Evolutionary conservation across 2,329 filamentous ascomycete species (phyloP), one percentile per base, ranked within the genome.

Genomic region (Aspergillus luchuensis): DNA sequence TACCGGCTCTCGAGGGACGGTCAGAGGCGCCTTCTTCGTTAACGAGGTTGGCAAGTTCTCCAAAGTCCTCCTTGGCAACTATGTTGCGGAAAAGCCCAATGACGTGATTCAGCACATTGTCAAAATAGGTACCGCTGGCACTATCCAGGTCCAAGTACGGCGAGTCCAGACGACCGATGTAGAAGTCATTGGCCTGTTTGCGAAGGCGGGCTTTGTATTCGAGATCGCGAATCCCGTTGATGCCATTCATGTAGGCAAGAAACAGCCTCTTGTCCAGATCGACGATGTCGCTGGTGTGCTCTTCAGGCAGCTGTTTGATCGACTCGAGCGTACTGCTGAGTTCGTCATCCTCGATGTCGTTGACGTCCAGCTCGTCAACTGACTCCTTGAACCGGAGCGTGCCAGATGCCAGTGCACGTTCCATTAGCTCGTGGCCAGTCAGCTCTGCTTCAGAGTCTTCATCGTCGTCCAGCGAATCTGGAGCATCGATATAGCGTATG

Each of bases 341-440:
- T 21, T 56, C 63, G 33, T 60, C 57, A n/a, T 51, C 50, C 19
- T 61, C 58, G 19, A 54, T 58, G 10, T 66, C 57, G 5, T 67
- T 63, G 10, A 62, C 36, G 25, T 66, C 60, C 15, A 58, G 52
- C 8, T 59, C 68, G 48, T 66, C 67, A 39, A 59, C 55, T 50
- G 68, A 62, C 4, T 69, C 64, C 17, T 66, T 61, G n/a, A 58
- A 54, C 17, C 63, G 63, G 30, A 69, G 56, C 19, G 55, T 64
- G 36, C 68, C 65, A 10, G 71, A 71, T 52, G 69, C 65, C 48
- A 68, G 64, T 10, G 74, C 71, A 30, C 74, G 65, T 39, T 72
- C 67, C 70, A 78, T 78, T 65, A 77, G 70, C 63, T 79, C 77
- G 63, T 79, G 77, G 55, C 72, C 72, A 8, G 77, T 79, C 71